phyloP scores from a whole-genome alignment of 768 basidiomycete species.

The Myochromella boudieri region DNA sequence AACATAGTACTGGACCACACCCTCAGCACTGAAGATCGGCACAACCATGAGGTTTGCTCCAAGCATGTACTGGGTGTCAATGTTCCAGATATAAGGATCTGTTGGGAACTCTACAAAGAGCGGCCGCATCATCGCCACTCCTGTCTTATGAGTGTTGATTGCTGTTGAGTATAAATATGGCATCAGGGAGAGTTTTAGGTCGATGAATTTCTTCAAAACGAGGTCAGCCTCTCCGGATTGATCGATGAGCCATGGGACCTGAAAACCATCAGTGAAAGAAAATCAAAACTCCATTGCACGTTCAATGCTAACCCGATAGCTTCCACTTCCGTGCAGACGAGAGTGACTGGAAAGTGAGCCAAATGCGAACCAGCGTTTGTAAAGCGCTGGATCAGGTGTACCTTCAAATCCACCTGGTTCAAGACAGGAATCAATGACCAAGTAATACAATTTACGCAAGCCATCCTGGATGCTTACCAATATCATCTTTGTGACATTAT shows the following conservation, averaged over 20 bases:
- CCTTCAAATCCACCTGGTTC: slow-evolving; percentile 28
- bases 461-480: slow-evolving; percentile 31
- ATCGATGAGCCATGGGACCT: slow-evolving; percentile 47
- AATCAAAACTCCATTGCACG: neutral
- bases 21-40: slow-evolving; percentile 29
- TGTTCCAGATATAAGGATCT: slow-evolving; percentile 27
- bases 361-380: slow-evolving; percentile 48
- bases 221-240: slow-evolving; percentile 33
- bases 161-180: slow-evolving; percentile 39
- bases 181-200: slow-evolving; percentile 44
- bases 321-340: slow-evolving; percentile 44
- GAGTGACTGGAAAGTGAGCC: slow-evolving; percentile 39
- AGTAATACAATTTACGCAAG: neutral
- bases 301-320: slow-evolving; percentile 36
- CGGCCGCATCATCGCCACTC: slow-evolving; percentile 33
- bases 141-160: slow-evolving; percentile 27
- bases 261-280: neutral
- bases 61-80: slow-evolving; percentile 34
- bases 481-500: slow-evolving; percentile 31
- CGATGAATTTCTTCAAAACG: slow-evolving; percentile 37
- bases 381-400: slow-evolving; percentile 36
- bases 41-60: slow-evolving; percentile 29
- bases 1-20: slow-evolving; percentile 28
- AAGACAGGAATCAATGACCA: neutral
- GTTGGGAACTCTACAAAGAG: slow-evolving; percentile 34